phyloP scores from a whole-genome alignment of 805 yeast species.

The Starmerella stigmatis region DNA sequence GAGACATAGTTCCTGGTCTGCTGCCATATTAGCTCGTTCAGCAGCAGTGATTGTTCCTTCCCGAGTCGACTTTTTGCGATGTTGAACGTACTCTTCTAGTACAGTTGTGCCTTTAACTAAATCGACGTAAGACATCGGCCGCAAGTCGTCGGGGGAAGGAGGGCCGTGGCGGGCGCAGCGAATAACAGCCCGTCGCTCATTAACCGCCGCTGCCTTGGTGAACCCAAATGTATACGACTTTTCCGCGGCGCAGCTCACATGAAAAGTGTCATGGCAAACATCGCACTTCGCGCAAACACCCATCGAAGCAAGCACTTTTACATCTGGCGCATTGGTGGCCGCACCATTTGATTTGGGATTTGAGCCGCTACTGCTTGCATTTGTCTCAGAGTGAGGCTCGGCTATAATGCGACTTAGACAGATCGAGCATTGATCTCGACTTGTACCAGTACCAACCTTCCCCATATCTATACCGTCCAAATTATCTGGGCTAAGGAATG shows the following conservation, averaged over 20 bases:
- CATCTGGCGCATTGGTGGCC: too few relatives aligned
- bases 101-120: conserved; percentile 23
- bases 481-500: conserved; percentile 10
- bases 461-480: conserved; percentile 5
- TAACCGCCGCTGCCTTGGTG: conserved; percentile 18
- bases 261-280: conserved; percentile 27
- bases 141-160: conserved; percentile 11
- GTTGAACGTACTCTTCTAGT: conserved; percentile 27
- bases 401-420: not conserved
- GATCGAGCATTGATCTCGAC: conserved; percentile 8
- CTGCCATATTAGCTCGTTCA: not conserved
- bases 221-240: conserved; percentile 17
- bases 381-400: not conserved
- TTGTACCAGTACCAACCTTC: not conserved
- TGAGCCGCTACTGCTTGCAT: too few relatives aligned
- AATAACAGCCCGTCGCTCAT: conserved; percentile 26
- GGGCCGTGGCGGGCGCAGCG: conserved; percentile 28
- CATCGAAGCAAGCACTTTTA: not conserved
- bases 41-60: not conserved
- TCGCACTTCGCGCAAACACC: conserved; percentile 17
- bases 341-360: too few relatives aligned
- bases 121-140: conserved; percentile 26
- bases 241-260: conserved; percentile 49
- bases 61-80: conserved; percentile 21
- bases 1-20: not conserved